Conservation (phyloP, 306 rosid genomes). For the Albizia julibrissin region DNA sequence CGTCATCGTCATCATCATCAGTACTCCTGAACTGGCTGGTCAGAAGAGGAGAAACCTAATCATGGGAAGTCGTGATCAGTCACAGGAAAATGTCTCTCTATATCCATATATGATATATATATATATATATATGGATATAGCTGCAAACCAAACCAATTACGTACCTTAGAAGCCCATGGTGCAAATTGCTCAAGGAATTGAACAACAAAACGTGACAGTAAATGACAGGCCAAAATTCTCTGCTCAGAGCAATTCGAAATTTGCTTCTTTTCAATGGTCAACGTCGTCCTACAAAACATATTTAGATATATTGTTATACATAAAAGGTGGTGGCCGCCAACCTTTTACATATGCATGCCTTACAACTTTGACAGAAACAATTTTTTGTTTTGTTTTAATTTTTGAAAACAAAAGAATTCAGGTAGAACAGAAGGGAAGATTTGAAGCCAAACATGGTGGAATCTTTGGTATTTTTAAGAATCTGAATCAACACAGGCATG, state of each 20-base stretch:
- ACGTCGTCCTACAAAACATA: not conserved
- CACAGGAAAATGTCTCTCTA: conserved; percentile 2
- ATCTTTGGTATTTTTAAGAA: not conserved
- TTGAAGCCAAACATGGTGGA: conserved; percentile 21
- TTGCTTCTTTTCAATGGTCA: not conserved
- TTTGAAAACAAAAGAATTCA: not conserved
- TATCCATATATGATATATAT: too few species aligned
- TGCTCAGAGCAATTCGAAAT: not conserved
- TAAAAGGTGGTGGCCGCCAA: too few species aligned
- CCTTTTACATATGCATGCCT: too few species aligned
- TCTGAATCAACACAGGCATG: conserved; percentile 22
- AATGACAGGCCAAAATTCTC: conserved; percentile 7
- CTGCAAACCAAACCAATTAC: not conserved
- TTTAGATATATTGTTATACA: not conserved
- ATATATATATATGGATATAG: not conserved
- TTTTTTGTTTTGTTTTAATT: too few species aligned
- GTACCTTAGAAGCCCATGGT: conserved; percentile 11
- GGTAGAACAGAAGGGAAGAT: not conserved
- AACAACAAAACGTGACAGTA: conserved; percentile 24
- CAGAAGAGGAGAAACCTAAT: conserved; percentile 28
- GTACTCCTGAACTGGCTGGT: not conserved
- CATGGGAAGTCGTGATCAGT: conserved; percentile 11
- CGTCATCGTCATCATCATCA: not conserved
- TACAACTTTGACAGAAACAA: not conserved
- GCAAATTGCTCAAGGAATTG: not conserved